These are phyloP conservation scores for Postia placenta DNA, from an alignment of 768 basidiomycete species.

Conservation along the genomic window DNA sequence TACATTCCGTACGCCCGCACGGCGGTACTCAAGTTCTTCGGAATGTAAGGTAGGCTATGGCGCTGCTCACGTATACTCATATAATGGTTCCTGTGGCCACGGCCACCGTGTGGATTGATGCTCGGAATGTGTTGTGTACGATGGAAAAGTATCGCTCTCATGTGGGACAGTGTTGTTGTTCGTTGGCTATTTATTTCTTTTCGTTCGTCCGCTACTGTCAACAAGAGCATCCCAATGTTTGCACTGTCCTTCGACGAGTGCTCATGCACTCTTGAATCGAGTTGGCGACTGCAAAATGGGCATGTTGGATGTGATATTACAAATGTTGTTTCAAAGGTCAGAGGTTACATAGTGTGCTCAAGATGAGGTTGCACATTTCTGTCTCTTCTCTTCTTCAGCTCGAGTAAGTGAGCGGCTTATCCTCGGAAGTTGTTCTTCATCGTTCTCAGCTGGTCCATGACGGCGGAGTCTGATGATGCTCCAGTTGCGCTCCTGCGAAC, in stretches of 20 bases:
- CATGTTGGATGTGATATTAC: too few species aligned
- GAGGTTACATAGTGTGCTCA: too few species aligned
- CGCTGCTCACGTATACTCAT: background rate
- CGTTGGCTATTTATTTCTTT: background rate
- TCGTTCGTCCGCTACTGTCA: too few species aligned
- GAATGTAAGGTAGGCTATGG: slow-evolving; percentile 23
- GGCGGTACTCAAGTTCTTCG: slow-evolving; percentile 62
- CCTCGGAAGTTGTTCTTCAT: slow-evolving; percentile 82
- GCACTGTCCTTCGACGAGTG: too few species aligned
- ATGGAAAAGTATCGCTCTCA: background rate
- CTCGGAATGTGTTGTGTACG: slow-evolving; percentile 1
- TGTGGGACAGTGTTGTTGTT: background rate
- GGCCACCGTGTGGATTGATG: background rate
- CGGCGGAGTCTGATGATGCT: slow-evolving; percentile 40
- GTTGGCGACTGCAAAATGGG: too few species aligned
- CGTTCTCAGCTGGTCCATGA: slow-evolving; percentile 73
- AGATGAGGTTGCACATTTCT: too few species aligned
- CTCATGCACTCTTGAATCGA: too few species aligned
- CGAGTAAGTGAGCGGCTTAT: slow-evolving; percentile 39
- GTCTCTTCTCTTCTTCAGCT: too few species aligned
- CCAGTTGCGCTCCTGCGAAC: slow-evolving; percentile 42
- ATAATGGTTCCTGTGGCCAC: background rate
- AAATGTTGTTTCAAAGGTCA: too few species aligned
- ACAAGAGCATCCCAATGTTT: too few species aligned
- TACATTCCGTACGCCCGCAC: slow-evolving; percentile 91